Conservation (phyloP, 179 eudicot species). For the Beta macrorhiza region DNA sequence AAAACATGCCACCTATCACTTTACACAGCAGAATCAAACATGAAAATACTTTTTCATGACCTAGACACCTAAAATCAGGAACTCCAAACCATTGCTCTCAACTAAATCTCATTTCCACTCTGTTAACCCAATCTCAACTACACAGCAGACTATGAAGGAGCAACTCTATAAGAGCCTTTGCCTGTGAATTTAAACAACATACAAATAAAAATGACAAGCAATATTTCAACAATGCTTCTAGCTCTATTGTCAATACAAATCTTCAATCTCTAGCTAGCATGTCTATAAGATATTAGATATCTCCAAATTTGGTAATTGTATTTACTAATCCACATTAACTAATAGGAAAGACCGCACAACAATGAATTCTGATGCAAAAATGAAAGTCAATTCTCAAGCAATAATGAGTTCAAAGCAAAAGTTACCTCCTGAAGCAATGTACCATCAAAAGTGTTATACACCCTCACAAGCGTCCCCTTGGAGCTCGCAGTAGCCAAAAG, state of each 20-base stretch:
- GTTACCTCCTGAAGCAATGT: slow-evolving; percentile 74
- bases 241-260: not conserved
- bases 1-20: not conserved
- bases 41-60: not conserved
- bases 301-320: not conserved
- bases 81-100: not conserved
- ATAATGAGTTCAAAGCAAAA: not conserved
- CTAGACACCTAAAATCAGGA: not conserved
- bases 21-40: not conserved
- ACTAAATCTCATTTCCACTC: not conserved
- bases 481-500: slow-evolving; percentile 74
- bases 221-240: not conserved
- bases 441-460: slow-evolving; percentile 64
- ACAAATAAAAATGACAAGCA: not conserved
- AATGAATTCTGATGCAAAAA: not conserved
- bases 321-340: not conserved
- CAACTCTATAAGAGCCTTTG: not conserved
- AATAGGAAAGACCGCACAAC: not conserved
- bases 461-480: slow-evolving; percentile 76
- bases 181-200: not conserved
- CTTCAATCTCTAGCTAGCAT: too few relatives aligned
- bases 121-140: not conserved
- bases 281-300: not conserved
- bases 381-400: not conserved
- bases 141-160: not conserved